These are phyloP conservation scores for Fraxinus albicans DNA, from an alignment of 305 asterid genomes.

Conservation along the genomic window DNA sequence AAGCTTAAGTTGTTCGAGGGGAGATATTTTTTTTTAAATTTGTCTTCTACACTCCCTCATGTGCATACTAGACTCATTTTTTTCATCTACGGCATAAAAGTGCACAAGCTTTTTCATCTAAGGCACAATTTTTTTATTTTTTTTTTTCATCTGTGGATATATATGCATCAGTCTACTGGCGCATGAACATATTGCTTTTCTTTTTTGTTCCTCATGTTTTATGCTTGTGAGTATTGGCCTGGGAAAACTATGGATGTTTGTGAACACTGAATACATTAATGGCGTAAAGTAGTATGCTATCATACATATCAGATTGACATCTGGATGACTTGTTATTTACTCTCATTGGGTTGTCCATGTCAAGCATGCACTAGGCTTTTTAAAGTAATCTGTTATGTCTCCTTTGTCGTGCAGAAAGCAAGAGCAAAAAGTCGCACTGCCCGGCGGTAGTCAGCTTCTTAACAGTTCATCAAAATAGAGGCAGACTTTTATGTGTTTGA, in stretches of 20 bases:
- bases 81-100: background rate
- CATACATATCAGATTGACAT: background rate
- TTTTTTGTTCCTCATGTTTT: background rate
- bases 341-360: background rate
- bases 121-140: background rate
- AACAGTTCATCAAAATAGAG: conserved; percentile 6
- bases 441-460: conserved; percentile 50
- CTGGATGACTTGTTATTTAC: background rate
- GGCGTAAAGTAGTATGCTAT: background rate
- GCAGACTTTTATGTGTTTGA: conserved; percentile 3
- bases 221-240: background rate
- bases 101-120: background rate
- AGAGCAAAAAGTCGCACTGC: conserved; percentile 78
- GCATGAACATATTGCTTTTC: background rate
- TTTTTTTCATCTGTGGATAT: background rate
- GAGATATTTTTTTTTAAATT: background rate
- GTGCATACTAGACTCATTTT: background rate
- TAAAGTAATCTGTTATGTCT: conserved; percentile 5
- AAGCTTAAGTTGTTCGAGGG: background rate
- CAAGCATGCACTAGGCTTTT: background rate
- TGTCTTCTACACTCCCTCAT: background rate
- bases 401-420: conserved; percentile 55
- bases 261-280: background rate
- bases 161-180: background rate
- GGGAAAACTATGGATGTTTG: background rate